Conservation (phyloP, 225 moss, liverwort and hornwort genomes). For the Lunularia cruciata region DNA sequence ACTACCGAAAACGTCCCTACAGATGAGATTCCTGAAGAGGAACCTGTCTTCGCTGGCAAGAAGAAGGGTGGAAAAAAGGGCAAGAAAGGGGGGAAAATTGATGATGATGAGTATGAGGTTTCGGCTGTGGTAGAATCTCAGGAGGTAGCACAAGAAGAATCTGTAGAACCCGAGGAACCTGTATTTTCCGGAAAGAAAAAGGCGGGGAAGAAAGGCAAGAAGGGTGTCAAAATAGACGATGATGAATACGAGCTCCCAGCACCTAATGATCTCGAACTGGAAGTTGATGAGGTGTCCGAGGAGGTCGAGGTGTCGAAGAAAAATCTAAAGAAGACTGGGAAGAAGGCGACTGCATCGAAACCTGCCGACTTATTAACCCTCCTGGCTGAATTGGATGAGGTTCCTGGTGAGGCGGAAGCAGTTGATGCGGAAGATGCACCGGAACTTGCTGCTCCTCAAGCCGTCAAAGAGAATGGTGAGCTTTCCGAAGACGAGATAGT, state of each 20-base stretch:
- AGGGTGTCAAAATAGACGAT: constrained; percentile 38
- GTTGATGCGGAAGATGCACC: constrained; percentile 24
- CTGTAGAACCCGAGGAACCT: constrained; percentile 12
- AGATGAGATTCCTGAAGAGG: constrained; percentile 29
- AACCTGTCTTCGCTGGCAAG: constrained; percentile 33
- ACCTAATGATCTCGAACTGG: constrained; percentile 18
- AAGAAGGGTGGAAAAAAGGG: constrained; percentile 42
- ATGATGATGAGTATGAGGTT: constrained; percentile 36
- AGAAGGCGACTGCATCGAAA: constrained; percentile 17
- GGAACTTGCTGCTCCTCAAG: constrained; percentile 9
- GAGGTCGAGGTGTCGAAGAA: constrained; percentile 20
- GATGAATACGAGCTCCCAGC: constrained; percentile 34
- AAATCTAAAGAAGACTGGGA: constrained; percentile 8
- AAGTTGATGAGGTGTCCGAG: not conserved
- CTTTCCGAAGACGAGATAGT: constrained; percentile 31
- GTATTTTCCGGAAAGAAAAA: constrained; percentile 32
- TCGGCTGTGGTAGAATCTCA: not conserved
- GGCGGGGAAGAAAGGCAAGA: constrained; percentile 45
- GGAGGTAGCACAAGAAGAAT: not conserved
- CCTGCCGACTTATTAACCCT: constrained; percentile 23
- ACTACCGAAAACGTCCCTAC: constrained; percentile 13
- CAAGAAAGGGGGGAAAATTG: constrained; percentile 46
- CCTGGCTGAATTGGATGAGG: constrained; percentile 33
- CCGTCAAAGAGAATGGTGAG: constrained; percentile 23
- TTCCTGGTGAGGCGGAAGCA: constrained; percentile 26